A percentile compares a stretch with the other conserved stretches of the same genome.
Evolutionary conservation across 208 protist species (phyloP).

Genomic region (Acanthamoeba healyi): DNA sequence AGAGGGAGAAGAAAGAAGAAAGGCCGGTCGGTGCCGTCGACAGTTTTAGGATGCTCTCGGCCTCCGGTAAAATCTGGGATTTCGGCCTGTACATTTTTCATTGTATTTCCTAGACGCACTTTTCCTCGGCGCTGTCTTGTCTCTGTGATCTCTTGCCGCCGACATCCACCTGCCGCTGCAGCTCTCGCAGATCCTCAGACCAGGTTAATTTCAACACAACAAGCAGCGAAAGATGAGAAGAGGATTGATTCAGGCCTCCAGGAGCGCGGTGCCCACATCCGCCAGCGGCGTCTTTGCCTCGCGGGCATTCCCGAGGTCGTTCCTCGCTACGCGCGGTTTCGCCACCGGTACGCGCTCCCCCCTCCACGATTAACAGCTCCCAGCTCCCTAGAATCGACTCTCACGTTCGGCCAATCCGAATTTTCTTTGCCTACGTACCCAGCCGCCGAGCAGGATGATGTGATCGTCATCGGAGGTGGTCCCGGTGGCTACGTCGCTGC

Average conservation of each 20-base stretch:
- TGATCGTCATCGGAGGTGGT: constrained; percentile 99
- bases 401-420: too few relatives aligned
- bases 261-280: not conserved
- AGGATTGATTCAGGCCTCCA: not conserved
- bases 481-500: constrained; percentile 99
- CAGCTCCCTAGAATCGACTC: too few relatives aligned
- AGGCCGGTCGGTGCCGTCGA: not conserved
- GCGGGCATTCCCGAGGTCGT: not conserved
- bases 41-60: not conserved
- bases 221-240: constrained; percentile 24
- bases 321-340: not conserved
- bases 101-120: not conserved
- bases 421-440: not conserved
- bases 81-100: too few relatives aligned
- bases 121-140: not conserved
- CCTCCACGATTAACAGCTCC: too few relatives aligned
- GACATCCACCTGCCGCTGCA: not conserved
- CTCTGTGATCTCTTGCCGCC: not conserved
- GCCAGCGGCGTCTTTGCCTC: constrained; percentile 17
- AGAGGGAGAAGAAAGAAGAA: constrained; percentile 57
- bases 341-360: not conserved
- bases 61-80: not conserved
- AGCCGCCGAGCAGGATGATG: constrained; percentile 92
- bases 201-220: not conserved
- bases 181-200: not conserved